Evolutionary conservation across 306 rosid species (phyloP).

Genomic region (Hylodesmum podocarpum): DNA sequence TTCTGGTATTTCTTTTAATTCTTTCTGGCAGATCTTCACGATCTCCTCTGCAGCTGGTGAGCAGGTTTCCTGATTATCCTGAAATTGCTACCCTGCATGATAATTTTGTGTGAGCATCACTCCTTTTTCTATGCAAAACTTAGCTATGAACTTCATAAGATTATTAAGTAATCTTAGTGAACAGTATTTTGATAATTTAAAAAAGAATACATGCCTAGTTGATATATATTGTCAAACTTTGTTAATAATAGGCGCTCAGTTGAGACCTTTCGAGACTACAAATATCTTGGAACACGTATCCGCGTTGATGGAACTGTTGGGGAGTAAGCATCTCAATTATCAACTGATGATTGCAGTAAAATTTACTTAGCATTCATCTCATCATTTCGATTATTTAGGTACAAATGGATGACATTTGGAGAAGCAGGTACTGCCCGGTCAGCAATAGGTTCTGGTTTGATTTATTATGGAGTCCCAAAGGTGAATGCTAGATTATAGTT

Average conservation of each 20-base stretch:
- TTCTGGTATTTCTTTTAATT: background rate
- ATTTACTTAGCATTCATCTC: constrained; percentile 27
- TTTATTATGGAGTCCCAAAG: constrained; percentile 74
- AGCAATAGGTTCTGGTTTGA: constrained; percentile 88
- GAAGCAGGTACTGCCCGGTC: constrained; percentile 88
- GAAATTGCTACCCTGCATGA: constrained; percentile 88
- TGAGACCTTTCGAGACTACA: constrained; percentile 80
- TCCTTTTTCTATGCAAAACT: constrained; percentile 9
- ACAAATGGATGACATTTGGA: constrained; percentile 99
- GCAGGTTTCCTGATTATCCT: constrained; percentile 78
- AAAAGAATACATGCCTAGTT: constrained; percentile 20
- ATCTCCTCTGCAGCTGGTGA: constrained; percentile 81
- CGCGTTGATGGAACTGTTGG: constrained; percentile 97
- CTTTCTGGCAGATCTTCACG: constrained; percentile 57
- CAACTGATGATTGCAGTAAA: constrained; percentile 2
- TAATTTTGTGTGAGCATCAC: constrained; percentile 81
- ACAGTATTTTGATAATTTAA: background rate
- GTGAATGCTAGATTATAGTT: constrained; percentile 44
- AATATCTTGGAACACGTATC: constrained; percentile 88
- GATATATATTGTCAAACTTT: constrained; percentile 34
- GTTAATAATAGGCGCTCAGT: constrained; percentile 67
- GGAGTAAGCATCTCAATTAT: constrained; percentile 64
- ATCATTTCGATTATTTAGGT: constrained; percentile 49
- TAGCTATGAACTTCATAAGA: constrained; percentile 7
- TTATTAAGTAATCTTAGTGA: constrained; percentile 16